A percentile compares a stretch with the other conserved stretches of the same genome.
Conservation (phyloP, 169 alveolate genomes). For the Amoebophrya sp. region DNA sequence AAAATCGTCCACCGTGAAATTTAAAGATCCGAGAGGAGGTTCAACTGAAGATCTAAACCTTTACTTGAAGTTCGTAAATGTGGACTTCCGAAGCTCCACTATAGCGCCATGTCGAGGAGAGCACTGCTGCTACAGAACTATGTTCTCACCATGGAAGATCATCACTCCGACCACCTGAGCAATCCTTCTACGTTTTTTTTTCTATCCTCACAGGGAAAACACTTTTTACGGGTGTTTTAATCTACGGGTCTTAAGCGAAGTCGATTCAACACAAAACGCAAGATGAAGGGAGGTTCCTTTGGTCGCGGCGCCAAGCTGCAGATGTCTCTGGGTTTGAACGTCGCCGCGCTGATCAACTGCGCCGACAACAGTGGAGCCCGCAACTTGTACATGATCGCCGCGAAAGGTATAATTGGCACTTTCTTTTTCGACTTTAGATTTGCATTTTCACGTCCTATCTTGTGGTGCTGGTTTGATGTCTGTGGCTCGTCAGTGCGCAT, state of each 20-base stretch:
- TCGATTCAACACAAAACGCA: neutral
- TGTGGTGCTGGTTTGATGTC: neutral
- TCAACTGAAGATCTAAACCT: too few species aligned
- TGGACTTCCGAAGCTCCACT: neutral
- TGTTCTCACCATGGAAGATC: neutral
- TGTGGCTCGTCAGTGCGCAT: too few species aligned
- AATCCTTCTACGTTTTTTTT: neutral
- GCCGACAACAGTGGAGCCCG: slow-evolving; percentile 99
- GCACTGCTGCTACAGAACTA: neutral
- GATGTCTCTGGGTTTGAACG: slow-evolving; percentile 91
- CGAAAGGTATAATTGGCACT: slow-evolving; percentile 60
- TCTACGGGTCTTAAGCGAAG: neutral
- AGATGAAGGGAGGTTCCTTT: neutral
- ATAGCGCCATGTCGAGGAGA: neutral
- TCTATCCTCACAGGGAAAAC: neutral
- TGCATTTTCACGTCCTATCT: neutral
- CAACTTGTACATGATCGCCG: slow-evolving; percentile 93
- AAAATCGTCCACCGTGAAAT: too few species aligned
- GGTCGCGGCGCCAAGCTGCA: neutral
- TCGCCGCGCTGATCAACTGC: slow-evolving; percentile 96
- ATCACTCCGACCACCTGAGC: neutral
- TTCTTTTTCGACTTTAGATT: neutral
- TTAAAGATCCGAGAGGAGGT: too few species aligned
- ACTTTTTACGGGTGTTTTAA: neutral
- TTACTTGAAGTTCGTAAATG: too few species aligned